Base-by-base conservation (phyloP, 306 rosid genomes). In the Datisca glomerata region DNA sequence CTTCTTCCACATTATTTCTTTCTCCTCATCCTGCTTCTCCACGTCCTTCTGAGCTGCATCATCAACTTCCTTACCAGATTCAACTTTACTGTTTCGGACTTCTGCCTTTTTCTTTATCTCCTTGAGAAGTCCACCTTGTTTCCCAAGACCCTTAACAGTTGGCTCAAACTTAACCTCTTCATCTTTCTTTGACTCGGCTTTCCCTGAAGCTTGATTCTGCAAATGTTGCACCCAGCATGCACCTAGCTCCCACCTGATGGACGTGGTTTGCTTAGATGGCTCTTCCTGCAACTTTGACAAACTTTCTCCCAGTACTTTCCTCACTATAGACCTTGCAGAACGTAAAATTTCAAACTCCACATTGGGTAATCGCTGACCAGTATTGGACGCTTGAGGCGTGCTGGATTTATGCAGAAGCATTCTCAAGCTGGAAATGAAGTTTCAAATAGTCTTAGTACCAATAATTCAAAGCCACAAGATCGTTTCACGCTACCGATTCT, bases 201-300 rank as follows among this genome's bases (percentile, higher is more conserved):
- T 82, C 34, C 80, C 87, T 8, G 94, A 69, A 56, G 67, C 82
- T 54, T 74, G 93, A 65, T 72, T 84, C 63, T 89, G 95, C 66
- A 89, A 68, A 64, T 89, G 95, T 55, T 89, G 95, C 42, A 84
- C 78, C 98, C 98, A 89, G 55, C 98, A 83, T 59, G 98, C 95
- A 63, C 98, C 98, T 52, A 89, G 68, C 72, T 89, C 98, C 98
- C 98, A 89, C 76, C 98, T 83, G 59, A 89, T 80, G 24, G 86
- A 77, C 69, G 69, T 74, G 4, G 47, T 60, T 12, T 35, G 57
- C 54, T 58, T 63, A 34, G 63, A 23, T 51, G 85, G 57, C 36
- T 79, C 95, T 55, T 71, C 86, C 73, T 65, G 73, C 73, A 89
- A 68, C 56, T 79, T 80, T 41, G 42, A 48, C 67, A 77, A 70